Conservation (phyloP, 2,329 filamentous ascomycete genomes). For the Pseudocercospora vitis region DNA sequence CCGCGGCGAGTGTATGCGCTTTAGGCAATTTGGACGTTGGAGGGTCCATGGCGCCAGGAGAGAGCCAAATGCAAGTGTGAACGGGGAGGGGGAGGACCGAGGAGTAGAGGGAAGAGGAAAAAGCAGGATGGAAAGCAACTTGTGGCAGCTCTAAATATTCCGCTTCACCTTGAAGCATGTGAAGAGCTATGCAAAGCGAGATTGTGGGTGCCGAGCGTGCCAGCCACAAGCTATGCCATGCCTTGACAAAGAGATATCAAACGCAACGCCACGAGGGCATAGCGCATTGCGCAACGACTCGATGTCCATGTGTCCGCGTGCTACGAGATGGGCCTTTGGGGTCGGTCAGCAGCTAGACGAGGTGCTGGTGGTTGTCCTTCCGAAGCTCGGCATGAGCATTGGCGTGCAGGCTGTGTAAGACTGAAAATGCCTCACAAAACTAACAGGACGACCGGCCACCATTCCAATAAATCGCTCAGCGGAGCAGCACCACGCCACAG, state of each 20-base stretch:
- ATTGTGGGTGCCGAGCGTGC: conserved; percentile 10
- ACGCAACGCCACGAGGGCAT: not conserved
- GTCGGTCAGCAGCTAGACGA: not conserved
- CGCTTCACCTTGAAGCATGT: conserved; percentile 13
- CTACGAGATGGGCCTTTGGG: conserved; percentile 3
- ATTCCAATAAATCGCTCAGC: conserved; percentile 4
- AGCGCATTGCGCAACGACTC: not conserved
- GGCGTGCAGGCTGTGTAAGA: conserved; percentile 17
- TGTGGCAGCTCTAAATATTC: conserved; percentile 13
- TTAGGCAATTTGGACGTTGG: conserved; percentile 12
- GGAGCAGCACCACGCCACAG: not conserved
- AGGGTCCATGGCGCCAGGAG: conserved; percentile 11
- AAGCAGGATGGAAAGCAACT: not conserved
- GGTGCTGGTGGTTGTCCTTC: not conserved
- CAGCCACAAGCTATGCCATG: conserved; percentile 10
- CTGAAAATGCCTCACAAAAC: conserved; percentile 8
- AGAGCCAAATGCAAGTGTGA: not conserved
- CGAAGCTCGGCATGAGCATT: conserved; percentile 10
- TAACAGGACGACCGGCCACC: too few species aligned
- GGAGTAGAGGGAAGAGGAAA: not conserved
- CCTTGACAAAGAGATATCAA: conserved; percentile 8
- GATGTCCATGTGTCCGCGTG: conserved; percentile 1
- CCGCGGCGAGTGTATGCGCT: conserved; percentile 14
- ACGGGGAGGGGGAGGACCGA: not conserved
- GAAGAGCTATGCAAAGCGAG: conserved; percentile 9